Conservation (phyloP, 805 yeast species). For the Candida silvicultrix region DNA sequence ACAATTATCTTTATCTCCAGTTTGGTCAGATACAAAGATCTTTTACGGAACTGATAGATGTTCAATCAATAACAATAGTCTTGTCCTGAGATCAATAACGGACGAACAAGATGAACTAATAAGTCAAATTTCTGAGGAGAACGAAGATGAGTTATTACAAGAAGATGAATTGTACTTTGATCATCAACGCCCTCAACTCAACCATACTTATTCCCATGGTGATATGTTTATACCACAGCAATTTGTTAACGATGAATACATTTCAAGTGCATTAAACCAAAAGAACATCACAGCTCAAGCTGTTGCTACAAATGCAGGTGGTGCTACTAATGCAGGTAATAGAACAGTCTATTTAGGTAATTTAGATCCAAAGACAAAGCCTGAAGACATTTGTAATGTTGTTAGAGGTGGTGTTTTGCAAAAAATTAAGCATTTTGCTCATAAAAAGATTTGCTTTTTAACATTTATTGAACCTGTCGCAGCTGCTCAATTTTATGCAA, state of each 20-base stretch:
- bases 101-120: constrained; percentile 8
- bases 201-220: neutral
- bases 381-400: constrained; percentile 70
- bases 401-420: constrained; percentile 77
- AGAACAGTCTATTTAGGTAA: constrained; percentile 68
- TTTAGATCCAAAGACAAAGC: constrained; percentile 54
- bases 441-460: constrained; percentile 57
- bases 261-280: constrained; percentile 54
- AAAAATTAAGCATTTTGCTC: constrained; percentile 42
- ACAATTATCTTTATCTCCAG: constrained; percentile 57
- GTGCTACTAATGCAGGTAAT: constrained; percentile 70
- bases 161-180: neutral
- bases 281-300: constrained; percentile 92
- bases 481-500: constrained; percentile 62
- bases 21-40: constrained; percentile 69
- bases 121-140: constrained; percentile 2
- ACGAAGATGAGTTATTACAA: neutral
- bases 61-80: constrained; percentile 33
- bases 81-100: constrained; percentile 8
- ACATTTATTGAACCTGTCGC: constrained; percentile 60
- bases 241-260: constrained; percentile 2
- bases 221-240: neutral
- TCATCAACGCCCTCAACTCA: neutral
- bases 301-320: constrained; percentile 85
- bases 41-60: constrained; percentile 92